Evolutionary conservation across 1,284 basidiomycete species (phyloP), one percentile per base, ranked within the genome.

Genomic region (Tylopilus orsonianus): DNA sequence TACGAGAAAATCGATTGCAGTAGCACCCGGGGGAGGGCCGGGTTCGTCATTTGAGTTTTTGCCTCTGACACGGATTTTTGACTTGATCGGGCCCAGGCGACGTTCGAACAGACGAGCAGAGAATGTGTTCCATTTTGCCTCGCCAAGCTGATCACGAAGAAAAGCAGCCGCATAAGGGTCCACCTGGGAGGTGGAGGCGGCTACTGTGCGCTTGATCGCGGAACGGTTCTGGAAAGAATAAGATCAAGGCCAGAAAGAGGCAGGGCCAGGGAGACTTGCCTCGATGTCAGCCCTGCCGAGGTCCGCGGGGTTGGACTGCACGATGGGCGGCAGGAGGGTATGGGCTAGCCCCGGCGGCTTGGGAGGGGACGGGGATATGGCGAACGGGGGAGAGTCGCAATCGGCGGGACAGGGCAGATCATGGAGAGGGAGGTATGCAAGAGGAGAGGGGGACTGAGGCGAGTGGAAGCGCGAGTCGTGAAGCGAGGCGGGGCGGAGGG

Each of bases 1-100:
- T 61, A 78, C 69, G 42, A 77, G 73, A 58, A 77, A 78, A 50
- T 78, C 75, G 43, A 78, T 71, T 35, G 70, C 75, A 26, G 71
- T 73, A 35, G 75, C 74, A 19, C 72, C 71, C 8, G 62, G 56
- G 6, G 47, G 58, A 8, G 59, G 56, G 47, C 44, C 57, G 27
- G 63, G 38, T 20, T 66, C 63, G 42, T 65, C 64, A 46, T 53
- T 56, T 29, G 53, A 23, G 29, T 59, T 61, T 56, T 68, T 69
- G 22, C 53, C 58, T 53, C 62, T 64, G 43, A 56, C 52, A 37
- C 62, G 62, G 50, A 66, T 47, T 61, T 68, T 69, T 48, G 65
- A 61, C 57, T 68, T 71, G 54, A 69, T 61, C 37, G 62, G 65
- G 23, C 72, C 67, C 3, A 75, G 62, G 38, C 76, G 71, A 37